Evolutionary conservation across 2,329 filamentous ascomycete genomes (phyloP).

Genomic region (Aspergillus novoparasiticus): DNA sequence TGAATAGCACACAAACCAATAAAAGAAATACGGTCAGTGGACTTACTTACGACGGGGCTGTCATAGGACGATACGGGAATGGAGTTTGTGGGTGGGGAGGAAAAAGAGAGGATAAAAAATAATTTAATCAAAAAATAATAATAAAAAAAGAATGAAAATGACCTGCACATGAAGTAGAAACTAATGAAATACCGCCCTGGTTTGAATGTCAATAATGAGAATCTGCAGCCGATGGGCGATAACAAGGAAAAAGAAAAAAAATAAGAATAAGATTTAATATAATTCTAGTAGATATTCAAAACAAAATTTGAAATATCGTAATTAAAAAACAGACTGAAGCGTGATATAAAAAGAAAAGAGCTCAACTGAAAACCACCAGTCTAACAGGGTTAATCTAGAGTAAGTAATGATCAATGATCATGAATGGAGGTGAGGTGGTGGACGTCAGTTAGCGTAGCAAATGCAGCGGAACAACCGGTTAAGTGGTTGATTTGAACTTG

Average conservation of each 20-base stretch:
- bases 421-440: background rate
- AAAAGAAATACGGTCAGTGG: slow-evolving; percentile 4
- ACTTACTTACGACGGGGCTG: background rate
- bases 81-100: slow-evolving; percentile 3
- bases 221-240: background rate
- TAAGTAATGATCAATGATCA: background rate
- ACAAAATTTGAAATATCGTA: background rate
- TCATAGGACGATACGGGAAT: background rate
- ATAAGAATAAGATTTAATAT: background rate
- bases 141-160: background rate
- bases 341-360: background rate
- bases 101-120: background rate
- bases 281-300: background rate
- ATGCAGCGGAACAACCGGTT: slow-evolving; percentile 17
- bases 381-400: background rate
- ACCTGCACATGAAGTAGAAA: slow-evolving; percentile 2
- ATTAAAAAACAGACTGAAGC: background rate
- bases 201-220: background rate
- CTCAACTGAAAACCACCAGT: background rate
- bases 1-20: slow-evolving; percentile 4
- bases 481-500: background rate
- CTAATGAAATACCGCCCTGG: background rate
- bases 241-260: background rate
- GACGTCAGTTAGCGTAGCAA: slow-evolving; percentile 7
- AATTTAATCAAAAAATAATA: background rate